These are phyloP conservation scores for Aspergillus niger DNA, from an alignment of 2,329 filamentous ascomycete genomes.

Conservation along the genomic window DNA sequence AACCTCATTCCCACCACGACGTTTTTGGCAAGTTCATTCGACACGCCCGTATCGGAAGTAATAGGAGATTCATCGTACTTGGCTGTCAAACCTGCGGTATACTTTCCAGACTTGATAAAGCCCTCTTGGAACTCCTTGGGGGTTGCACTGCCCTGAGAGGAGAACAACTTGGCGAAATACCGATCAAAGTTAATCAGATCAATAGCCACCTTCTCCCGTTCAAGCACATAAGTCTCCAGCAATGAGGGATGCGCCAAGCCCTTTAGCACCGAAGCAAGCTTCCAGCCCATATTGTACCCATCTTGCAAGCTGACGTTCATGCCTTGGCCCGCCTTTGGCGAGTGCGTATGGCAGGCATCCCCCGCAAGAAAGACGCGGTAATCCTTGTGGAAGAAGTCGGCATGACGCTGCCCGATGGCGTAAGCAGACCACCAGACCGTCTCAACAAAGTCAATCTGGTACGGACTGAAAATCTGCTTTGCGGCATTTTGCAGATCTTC, in stretches of 20 bases:
- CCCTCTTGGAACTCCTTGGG: slow-evolving; percentile 56
- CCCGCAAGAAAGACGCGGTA: slow-evolving; percentile 69
- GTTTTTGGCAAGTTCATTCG: slow-evolving; percentile 39
- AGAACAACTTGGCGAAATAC: slow-evolving; percentile 57
- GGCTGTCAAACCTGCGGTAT: slow-evolving; percentile 62
- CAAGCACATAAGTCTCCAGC: slow-evolving; percentile 56
- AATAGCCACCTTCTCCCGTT: slow-evolving; percentile 55
- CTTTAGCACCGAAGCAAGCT: slow-evolving; percentile 54
- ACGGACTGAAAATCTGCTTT: slow-evolving; percentile 57
- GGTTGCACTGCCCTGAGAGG: slow-evolving; percentile 45
- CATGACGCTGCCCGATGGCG: slow-evolving; percentile 70
- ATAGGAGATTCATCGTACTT: slow-evolving; percentile 56
- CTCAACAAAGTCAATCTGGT: slow-evolving; percentile 55
- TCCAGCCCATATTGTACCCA: slow-evolving; percentile 63
- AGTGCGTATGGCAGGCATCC: slow-evolving; percentile 70
- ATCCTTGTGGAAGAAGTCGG: slow-evolving; percentile 67
- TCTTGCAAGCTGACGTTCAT: slow-evolving; percentile 60
- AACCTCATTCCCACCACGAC: slow-evolving; percentile 52
- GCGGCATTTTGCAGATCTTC: slow-evolving; percentile 57
- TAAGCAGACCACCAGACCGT: slow-evolving; percentile 72
- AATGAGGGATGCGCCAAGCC: slow-evolving; percentile 47
- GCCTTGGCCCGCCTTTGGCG: slow-evolving; percentile 69
- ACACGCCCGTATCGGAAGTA: slow-evolving; percentile 40
- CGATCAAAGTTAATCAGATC: slow-evolving; percentile 65
- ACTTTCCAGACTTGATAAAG: slow-evolving; percentile 60